Evolutionary conservation across 140 eudicot species (phyloP), one percentile per base, ranked within the genome.

Genomic region (Bidens hawaiensis): DNA sequence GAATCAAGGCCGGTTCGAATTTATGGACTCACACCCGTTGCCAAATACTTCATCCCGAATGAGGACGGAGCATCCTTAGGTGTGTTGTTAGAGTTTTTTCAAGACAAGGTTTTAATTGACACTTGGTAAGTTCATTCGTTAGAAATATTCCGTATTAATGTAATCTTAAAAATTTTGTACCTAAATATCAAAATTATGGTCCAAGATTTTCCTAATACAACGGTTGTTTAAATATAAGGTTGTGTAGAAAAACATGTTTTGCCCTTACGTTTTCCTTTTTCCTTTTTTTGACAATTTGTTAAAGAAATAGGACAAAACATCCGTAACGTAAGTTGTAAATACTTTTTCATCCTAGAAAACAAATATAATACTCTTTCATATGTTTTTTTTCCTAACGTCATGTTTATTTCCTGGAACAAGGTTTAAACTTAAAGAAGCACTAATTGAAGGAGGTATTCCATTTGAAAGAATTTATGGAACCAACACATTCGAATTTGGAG

Each of bases 1-100:
- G 60, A 40, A 13, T 24, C 21, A 54, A 61, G 17, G 51, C 31
- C 15, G 33, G 17, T 18, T 21, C 64, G 58, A 55, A 69, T 31
- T 2, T 78, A 78, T 30, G 79, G 82, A 5, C 52, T 77, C 51
- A 6, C 74, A 0, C 73, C 73, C 0, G 53, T 59, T 31, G 70
- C 60, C 14, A 77, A 55, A 25, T 65, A 17, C 62, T 72, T 71
- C 60, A 43, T 72, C 12, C 26, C 50, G 18, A 46, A 65, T 27
- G 8, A 51, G 28, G 62, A 67, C 17, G 78, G 75, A 5, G 75
- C 23, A 0, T 71, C 79, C 21, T 22, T 77, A 41, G 65, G 42
- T 21, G 71, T 67, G 6, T 3, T 42, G 19, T 2, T 65, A 66
- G 25, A 19, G 14, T 57, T 71, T 54, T 6, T 9, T 28, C 54